Percentiles rank a stretch among this genome's conserved stretches.
Evolutionary conservation across 352 stramenopile genomes (phyloP).

Genomic region (Pythium volutum): DNA sequence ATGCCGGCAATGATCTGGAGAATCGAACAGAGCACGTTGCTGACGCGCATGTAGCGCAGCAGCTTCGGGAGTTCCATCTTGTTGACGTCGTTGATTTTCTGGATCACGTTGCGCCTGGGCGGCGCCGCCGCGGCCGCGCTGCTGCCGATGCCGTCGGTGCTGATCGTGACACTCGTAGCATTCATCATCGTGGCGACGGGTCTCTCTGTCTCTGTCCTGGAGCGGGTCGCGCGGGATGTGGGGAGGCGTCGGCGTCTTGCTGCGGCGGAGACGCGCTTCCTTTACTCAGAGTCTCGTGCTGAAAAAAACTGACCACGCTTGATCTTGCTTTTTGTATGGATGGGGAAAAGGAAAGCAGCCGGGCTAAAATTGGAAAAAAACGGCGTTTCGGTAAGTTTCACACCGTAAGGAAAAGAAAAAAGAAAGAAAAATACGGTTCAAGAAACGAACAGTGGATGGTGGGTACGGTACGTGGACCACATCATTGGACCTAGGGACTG

Average conservation of each 20-base stretch:
- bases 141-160: constrained; percentile 70
- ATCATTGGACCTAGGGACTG: constrained; percentile 4
- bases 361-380: constrained; percentile 31
- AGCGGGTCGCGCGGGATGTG: constrained; percentile 1
- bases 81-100: constrained; percentile 87
- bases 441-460: constrained; percentile 4
- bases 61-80: constrained; percentile 89
- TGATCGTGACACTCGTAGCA: constrained; percentile 69
- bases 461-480: constrained; percentile 4
- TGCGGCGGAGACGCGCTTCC: neutral
- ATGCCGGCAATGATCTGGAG: constrained; percentile 80
- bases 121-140: constrained; percentile 41
- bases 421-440: constrained; percentile 7
- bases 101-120: constrained; percentile 68
- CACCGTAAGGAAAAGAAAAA: neutral
- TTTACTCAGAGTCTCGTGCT: neutral
- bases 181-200: constrained; percentile 56
- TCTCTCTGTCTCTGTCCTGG: neutral
- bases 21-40: constrained; percentile 82
- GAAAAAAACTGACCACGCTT: neutral
- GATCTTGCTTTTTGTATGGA: constrained; percentile 18
- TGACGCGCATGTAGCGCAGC: constrained; percentile 81
- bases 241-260: neutral
- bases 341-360: neutral
- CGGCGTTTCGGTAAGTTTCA: neutral